Conservation (phyloP, 352 stramenopile genomes). For the Globisporangium heterothallicum region DNA sequence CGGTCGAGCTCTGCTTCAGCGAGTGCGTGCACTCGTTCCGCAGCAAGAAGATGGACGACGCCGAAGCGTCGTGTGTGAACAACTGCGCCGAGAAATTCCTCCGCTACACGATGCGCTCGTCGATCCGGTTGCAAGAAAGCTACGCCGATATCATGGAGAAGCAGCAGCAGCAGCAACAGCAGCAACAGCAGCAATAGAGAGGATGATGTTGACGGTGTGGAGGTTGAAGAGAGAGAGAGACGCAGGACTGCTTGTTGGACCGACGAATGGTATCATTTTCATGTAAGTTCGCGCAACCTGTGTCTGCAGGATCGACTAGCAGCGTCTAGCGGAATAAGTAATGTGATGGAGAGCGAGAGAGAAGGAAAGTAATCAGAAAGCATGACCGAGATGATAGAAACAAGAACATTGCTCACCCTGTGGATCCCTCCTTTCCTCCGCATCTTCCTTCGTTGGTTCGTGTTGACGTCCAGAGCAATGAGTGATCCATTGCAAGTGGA, state of each 20-base stretch:
- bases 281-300: too few relatives aligned
- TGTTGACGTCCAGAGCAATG: too few relatives aligned
- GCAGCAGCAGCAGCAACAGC: slow-evolving; percentile 59
- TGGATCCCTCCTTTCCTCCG: too few relatives aligned
- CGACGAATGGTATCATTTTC: too few relatives aligned
- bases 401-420: too few relatives aligned
- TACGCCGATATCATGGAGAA: slow-evolving; percentile 86
- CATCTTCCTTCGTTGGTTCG: too few relatives aligned
- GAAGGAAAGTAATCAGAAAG: too few relatives aligned
- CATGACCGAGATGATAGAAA: too few relatives aligned
- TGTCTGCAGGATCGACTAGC: too few relatives aligned
- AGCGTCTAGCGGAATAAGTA: too few relatives aligned
- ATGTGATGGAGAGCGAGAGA: too few relatives aligned
- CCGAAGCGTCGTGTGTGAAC: slow-evolving; percentile 85
- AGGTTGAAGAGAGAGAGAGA: not conserved
- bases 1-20: slow-evolving; percentile 86
- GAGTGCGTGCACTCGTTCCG: slow-evolving; percentile 89
- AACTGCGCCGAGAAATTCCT: slow-evolving; percentile 89
- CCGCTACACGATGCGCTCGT: slow-evolving; percentile 88
- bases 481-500: too few relatives aligned
- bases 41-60: slow-evolving; percentile 89
- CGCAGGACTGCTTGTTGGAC: not conserved
- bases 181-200: slow-evolving; percentile 29
- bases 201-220: not conserved
- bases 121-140: slow-evolving; percentile 83